These are phyloP conservation scores for Agrostemma githago DNA, from an alignment of 148 eudicot species.

Conservation along the genomic window DNA sequence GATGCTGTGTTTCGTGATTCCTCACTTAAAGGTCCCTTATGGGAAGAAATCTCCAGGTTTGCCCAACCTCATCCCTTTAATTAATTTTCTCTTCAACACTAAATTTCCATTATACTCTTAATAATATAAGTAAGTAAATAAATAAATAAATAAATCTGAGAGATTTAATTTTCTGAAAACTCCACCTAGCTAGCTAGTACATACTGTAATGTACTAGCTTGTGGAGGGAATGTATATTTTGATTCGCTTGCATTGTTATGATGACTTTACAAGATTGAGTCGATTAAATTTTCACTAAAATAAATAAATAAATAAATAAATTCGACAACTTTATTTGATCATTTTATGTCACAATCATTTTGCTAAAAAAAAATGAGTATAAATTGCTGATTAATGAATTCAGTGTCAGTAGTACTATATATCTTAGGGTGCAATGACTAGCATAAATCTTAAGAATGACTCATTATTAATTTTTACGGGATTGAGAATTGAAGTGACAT, in stretches of 20 bases:
- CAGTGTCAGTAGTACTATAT: too few species aligned
- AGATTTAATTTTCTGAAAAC: too few species aligned
- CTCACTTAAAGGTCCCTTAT: slow-evolving; percentile 83
- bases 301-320: neutral
- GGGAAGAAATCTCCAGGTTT: slow-evolving; percentile 94
- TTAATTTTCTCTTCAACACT: too few species aligned
- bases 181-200: too few species aligned
- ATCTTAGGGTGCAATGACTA: neutral
- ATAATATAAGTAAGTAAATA: too few species aligned
- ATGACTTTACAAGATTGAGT: slow-evolving; percentile 2
- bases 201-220: neutral
- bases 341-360: neutral
- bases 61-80: neutral
- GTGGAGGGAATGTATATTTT: slow-evolving; percentile 16
- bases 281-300: slow-evolving; percentile 5
- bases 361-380: neutral
- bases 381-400: too few species aligned
- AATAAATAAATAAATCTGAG: too few species aligned
- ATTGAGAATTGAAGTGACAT: neutral
- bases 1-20: slow-evolving; percentile 79
- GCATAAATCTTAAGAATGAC: too few species aligned
- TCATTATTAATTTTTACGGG: too few species aligned
- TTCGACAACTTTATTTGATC: neutral
- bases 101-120: too few species aligned
- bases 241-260: slow-evolving; percentile 18